A percentile compares a stretch with the other conserved stretches of the same genome.
Conservation (phyloP, 805 yeast species). For the Wickerhamomyces xylosicus region DNA sequence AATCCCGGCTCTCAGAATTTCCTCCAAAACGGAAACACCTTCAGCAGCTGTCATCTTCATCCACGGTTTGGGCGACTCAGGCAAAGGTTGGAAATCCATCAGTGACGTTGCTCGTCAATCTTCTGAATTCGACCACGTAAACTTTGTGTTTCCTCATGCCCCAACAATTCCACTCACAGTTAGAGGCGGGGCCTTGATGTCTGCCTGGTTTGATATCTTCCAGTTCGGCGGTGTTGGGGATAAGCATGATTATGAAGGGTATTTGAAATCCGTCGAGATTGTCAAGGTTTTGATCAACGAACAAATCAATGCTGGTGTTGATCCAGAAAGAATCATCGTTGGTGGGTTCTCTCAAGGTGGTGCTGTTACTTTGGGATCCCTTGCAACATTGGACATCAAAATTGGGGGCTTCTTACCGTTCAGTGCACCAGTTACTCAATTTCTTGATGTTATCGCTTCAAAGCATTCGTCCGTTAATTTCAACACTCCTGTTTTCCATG, state of each 20-base stretch:
- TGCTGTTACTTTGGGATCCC: constrained; percentile 58
- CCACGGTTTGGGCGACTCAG: constrained; percentile 91
- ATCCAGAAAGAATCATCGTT: constrained; percentile 60
- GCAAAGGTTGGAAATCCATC: constrained; percentile 84
- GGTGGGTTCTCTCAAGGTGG: constrained; percentile 98
- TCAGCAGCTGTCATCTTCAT: constrained; percentile 63
- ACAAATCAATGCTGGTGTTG: constrained; percentile 40
- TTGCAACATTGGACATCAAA: constrained; percentile 42
- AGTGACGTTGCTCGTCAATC: constrained; percentile 47
- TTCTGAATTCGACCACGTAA: constrained; percentile 40
- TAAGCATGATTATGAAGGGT: constrained; percentile 43
- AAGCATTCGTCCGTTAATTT: constrained; percentile 29
- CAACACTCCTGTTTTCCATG: constrained; percentile 73
- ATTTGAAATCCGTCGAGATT: constrained; percentile 34
- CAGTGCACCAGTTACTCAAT: constrained; percentile 54
- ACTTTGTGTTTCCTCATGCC: constrained; percentile 84
- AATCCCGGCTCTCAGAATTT: constrained; percentile 21
- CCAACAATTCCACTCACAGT: constrained; percentile 62
- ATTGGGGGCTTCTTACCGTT: constrained; percentile 72
- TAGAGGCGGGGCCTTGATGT: constrained; percentile 57
- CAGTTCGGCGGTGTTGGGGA: constrained; percentile 36
- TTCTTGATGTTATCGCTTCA: constrained; percentile 13
- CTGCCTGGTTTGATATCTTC: constrained; percentile 81
- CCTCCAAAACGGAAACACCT: constrained; percentile 26
- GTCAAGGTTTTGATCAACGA: constrained; percentile 39